Conservation (phyloP, 768 basidiomycete genomes). For the Thelephora ganbajun region DNA sequence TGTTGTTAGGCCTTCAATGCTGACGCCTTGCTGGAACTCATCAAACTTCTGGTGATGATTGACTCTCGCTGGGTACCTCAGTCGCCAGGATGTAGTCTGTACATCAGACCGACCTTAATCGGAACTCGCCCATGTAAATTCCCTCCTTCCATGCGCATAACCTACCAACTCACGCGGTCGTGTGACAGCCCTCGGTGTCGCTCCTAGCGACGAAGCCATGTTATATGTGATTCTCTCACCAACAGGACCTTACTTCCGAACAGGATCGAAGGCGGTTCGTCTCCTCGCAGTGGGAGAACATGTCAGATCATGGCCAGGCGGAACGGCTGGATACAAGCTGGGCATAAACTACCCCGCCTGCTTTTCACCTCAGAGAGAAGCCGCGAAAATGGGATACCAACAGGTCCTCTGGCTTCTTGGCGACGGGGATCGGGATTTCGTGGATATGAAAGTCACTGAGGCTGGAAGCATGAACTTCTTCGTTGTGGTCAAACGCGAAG, state of each 20-base stretch:
- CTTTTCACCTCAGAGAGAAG: conserved; percentile 32
- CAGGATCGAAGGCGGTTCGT: conserved; percentile 34
- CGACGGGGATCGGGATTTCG: conserved; percentile 7
- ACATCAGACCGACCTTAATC: conserved; percentile 72
- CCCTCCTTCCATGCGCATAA: conserved; percentile 2
- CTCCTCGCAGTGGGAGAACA: conserved; percentile 32
- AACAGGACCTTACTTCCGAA: conserved; percentile 36
- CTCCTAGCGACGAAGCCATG: conserved; percentile 64
- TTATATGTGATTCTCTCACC: conserved; percentile 78
- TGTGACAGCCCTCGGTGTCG: conserved; percentile 40
- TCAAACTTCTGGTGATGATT: conserved; percentile 52
- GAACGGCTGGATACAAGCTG: conserved; percentile 44
- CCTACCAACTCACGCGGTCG: background rate
- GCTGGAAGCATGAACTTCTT: conserved; percentile 48
- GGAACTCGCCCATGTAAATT: conserved; percentile 26
- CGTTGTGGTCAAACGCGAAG: conserved; percentile 28
- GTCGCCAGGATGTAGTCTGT: conserved; percentile 62
- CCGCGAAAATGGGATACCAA: conserved; percentile 34
- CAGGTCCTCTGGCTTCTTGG: conserved; percentile 45
- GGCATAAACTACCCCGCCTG: conserved; percentile 27
- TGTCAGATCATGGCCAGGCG: conserved; percentile 41
- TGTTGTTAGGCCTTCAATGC: background rate
- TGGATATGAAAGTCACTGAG: conserved; percentile 16
- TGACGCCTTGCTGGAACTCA: conserved; percentile 30
- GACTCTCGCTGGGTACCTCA: conserved; percentile 83